Evolutionary conservation across 179 eudicot species (phyloP), one percentile per base, ranked within the genome.

Genomic region (Silene vulgaris): DNA sequence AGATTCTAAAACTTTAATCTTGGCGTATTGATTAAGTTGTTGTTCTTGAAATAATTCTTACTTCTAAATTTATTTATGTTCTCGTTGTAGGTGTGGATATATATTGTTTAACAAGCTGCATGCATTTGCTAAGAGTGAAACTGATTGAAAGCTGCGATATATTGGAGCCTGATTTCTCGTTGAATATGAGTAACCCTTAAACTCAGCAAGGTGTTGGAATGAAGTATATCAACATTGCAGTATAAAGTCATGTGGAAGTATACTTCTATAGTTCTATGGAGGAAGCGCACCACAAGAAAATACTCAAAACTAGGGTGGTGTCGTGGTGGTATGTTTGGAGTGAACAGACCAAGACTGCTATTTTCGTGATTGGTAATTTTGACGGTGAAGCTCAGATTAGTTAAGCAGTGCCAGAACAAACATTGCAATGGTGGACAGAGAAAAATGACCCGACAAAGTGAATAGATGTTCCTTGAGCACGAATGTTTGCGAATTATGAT

Each of bases 351-450:
- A 32, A 65, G 3, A 23, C 19, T 65, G 20, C 20, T 16, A 8
- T 11, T 35, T 35, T 32, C 50, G 37, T 66, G 11, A 30, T 66
- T 66, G 13, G 26, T n/a, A 35, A 7, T 13, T 2, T 65, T 64
- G 40, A 65, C 30, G 43, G 70, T 66, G 21, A 35, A 66, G 40
- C 70, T 16, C 23, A 16, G 70, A 66, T 35, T 30, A 66, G 48
- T 35, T 29, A 16, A 14, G 69, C 20, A 26, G 35, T 63, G 66
- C 40, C 43, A 30, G 17, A 28, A 12, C 43, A 9, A 0, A 64
- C 30, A 61, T 9, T 6, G 65, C 65, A 63, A 14, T n/a, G 11
- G 32, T 63, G 32, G 66, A 63, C 6, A 63, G 5, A 23, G 20
- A 4, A 30, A 65, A 5, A 12, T 14, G 30, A 28, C 8, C 17